These are phyloP conservation scores for Globisporangium spinosum DNA, from an alignment of 352 stramenopile genomes.

Conservation along the genomic window DNA sequence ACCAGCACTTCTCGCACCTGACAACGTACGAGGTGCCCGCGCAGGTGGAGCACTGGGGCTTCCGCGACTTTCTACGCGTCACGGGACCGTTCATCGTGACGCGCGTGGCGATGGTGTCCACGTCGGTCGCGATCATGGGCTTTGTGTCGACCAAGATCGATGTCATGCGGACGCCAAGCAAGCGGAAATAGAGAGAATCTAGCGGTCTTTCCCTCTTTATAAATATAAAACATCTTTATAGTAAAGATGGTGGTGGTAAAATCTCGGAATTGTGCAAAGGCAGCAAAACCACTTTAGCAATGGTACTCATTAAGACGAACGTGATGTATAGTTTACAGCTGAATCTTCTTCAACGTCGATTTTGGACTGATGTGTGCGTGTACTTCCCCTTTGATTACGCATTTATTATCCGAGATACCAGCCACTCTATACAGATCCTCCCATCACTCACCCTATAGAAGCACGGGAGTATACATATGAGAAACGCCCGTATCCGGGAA, in stretches of 20 bases:
- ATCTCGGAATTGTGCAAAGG: too few species aligned
- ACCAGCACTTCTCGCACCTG: constrained; percentile 54
- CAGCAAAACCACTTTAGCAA: too few species aligned
- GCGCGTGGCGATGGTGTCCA: constrained; percentile 63
- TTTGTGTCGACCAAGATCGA: constrained; percentile 67
- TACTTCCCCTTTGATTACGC: neutral
- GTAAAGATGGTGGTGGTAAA: too few species aligned
- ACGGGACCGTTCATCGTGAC: constrained; percentile 51
- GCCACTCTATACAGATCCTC: neutral
- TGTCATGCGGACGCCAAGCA: constrained; percentile 14
- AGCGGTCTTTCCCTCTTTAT: neutral
- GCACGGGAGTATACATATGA: neutral
- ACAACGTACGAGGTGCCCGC: constrained; percentile 68
- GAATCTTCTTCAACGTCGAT: constrained; percentile 1
- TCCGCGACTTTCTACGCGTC: constrained; percentile 65
- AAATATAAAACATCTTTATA: neutral
- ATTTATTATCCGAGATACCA: neutral
- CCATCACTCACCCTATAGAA: too few species aligned
- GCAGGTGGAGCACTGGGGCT: constrained; percentile 65
- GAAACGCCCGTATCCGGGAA: neutral
- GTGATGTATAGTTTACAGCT: neutral
- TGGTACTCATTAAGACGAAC: too few species aligned
- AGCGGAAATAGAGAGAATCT: neutral
- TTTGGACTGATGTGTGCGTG: neutral
- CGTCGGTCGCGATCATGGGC: constrained; percentile 60